phyloP scores from a whole-genome alignment of 139 green algal species.

The Chlamydomonas urium region DNA sequence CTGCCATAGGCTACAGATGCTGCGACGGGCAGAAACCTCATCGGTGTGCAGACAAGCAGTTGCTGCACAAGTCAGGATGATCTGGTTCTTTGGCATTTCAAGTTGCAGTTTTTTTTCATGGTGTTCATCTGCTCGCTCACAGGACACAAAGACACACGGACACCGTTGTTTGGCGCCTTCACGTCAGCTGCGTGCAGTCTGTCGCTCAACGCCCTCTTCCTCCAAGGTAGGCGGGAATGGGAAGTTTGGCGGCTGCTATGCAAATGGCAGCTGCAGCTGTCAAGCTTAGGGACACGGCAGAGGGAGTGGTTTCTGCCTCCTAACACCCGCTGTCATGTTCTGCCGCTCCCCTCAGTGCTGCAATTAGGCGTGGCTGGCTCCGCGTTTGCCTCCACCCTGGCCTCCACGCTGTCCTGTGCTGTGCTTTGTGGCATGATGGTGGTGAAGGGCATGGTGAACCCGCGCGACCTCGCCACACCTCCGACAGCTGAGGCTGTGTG shows the following conservation, averaged over 20 bases:
- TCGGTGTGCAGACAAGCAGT: no score
- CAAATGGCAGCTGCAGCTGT: no score
- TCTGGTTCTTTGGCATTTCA: no score
- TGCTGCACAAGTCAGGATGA: no score
- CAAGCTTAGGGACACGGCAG: no score
- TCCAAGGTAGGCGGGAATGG: conserved; percentile 23
- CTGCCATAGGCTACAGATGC: no score
- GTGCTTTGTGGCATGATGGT: conserved; percentile 35
- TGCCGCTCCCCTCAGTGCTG: conserved; percentile 23
- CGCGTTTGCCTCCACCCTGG: conserved; percentile 36
- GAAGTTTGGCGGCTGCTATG: no score
- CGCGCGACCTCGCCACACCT: conserved; percentile 32
- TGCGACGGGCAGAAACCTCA: no score
- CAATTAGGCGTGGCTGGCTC: conserved; percentile 45
- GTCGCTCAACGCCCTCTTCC: conserved; percentile 33
- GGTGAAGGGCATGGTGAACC: conserved; percentile 21
- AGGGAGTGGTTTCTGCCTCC: no score
- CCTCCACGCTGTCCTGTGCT: conserved; percentile 19
- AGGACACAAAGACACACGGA: conserved; percentile 59
- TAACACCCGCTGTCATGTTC: background rate
- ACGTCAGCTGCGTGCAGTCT: conserved; percentile 21
- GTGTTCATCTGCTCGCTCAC: no score
- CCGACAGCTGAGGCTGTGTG: conserved; percentile 29
- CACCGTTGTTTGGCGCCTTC: conserved; percentile 38
- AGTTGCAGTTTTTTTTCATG: no score